Percentiles rank a stretch among this genome's conserved stretches.
Conservation (phyloP, 2,329 filamentous ascomycete genomes). For the Torrubiellomyces zombiae region DNA sequence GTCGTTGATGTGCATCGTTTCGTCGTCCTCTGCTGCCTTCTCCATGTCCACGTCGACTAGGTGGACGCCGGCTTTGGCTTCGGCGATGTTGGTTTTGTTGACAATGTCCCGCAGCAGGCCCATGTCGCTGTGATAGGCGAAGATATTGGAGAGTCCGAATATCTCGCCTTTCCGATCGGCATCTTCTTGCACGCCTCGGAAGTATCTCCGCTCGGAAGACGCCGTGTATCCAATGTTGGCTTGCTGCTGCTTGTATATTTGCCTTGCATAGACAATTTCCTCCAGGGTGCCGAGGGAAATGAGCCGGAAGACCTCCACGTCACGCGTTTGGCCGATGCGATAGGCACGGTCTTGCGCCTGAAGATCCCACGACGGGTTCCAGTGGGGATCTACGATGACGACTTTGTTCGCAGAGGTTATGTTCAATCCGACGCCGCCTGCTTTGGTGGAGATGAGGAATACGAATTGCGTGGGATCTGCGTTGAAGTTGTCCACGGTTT, state of each 20-base stretch:
- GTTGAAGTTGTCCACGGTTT: slow-evolving; percentile 81
- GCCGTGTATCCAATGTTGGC: slow-evolving; percentile 95
- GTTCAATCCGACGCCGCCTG: slow-evolving; percentile 85
- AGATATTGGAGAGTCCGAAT: slow-evolving; percentile 77
- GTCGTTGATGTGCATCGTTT: slow-evolving; percentile 19
- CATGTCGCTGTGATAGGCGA: slow-evolving; percentile 64
- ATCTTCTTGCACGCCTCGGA: slow-evolving; percentile 81
- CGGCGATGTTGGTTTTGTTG: slow-evolving; percentile 94
- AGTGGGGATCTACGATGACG: slow-evolving; percentile 91
- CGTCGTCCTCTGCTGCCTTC: slow-evolving; percentile 37
- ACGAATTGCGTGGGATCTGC: slow-evolving; percentile 75
- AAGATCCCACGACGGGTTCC: slow-evolving; percentile 89
- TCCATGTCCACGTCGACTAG: slow-evolving; percentile 64
- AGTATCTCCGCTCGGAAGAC: slow-evolving; percentile 82
- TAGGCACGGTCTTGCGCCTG: slow-evolving; percentile 96
- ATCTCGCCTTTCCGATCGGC: slow-evolving; percentile 77
- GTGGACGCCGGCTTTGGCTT: slow-evolving; percentile 70
- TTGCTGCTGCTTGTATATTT: slow-evolving; percentile 98
- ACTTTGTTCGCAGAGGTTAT: slow-evolving; percentile 98
- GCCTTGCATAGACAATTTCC: slow-evolving; percentile 89
- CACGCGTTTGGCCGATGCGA: slow-evolving; percentile 78
- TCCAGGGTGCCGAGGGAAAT: slow-evolving; percentile 87
- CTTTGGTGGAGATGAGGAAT: slow-evolving; percentile 86
- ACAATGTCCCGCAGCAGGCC: slow-evolving; percentile 86
- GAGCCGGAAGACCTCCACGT: slow-evolving; percentile 90